Evolutionary conservation across 169 alveolate species (phyloP).

Genomic region (Plasmodium berghei): DNA sequence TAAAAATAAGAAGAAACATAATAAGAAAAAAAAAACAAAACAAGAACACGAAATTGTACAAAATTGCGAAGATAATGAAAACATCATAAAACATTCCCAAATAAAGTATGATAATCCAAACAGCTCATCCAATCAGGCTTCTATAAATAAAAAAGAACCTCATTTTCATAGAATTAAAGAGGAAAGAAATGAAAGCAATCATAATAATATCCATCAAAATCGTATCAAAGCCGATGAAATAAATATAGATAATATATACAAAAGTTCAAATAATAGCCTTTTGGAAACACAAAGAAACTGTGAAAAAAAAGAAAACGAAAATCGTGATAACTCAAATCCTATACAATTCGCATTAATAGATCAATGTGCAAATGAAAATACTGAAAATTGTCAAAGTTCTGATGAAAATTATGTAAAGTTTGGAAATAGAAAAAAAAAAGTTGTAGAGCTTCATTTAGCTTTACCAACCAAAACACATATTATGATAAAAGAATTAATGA

Average conservation of each 20-base stretch:
- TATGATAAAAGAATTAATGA: constrained; percentile 81
- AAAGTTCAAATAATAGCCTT: constrained; percentile 1
- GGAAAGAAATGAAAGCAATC: background rate
- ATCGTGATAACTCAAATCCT: background rate
- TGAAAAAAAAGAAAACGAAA: background rate
- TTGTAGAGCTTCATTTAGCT: constrained; percentile 87
- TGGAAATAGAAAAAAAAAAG: constrained; percentile 80
- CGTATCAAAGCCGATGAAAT: background rate
- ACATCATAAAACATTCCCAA: background rate
- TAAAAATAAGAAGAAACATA: constrained; percentile 37
- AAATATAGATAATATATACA: constrained; percentile 21
- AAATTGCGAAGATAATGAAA: constrained; percentile 14
- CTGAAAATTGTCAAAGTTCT: background rate
- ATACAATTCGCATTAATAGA: background rate
- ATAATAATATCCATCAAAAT: background rate
- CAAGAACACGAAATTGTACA: constrained; percentile 6
- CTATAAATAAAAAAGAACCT: background rate
- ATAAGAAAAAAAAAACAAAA: constrained; percentile 41
- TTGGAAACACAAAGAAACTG: background rate
- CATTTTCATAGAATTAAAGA: background rate
- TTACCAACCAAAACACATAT: constrained; percentile 88
- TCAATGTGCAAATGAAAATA: background rate
- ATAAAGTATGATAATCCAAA: background rate
- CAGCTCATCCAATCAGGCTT: background rate
- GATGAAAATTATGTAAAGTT: constrained; percentile 68